Evolutionary conservation across 768 basidiomycete genomes (phyloP), one percentile per base, ranked within the genome.

Genomic region (Amanita jacksonii): DNA sequence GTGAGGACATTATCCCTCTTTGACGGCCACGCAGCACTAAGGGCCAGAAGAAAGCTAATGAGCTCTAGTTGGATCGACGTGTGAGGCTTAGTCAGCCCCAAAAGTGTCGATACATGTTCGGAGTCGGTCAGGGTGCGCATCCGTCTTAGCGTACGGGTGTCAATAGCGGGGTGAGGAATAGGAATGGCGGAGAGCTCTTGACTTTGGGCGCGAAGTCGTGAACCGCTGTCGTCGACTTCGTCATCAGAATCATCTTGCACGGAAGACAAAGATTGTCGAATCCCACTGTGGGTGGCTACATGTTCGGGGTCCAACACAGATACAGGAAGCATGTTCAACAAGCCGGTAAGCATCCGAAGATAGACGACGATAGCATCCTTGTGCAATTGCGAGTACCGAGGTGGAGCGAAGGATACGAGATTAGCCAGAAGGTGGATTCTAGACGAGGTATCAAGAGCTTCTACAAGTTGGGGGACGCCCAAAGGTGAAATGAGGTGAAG

Each of bases 351-450:
- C 23, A 86, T 66, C 6, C 61, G 59, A 15, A 86, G 62, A 49
- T 84, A 85, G 5, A 68, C 61, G 15, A 56, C 59, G 12, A 86
- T 56, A 2, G 77, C 65, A 0, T 64, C 46, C 2, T 63, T 50
- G 0, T 69, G 60, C 9, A 85, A 62, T 5, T 59, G 58, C 8
- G 68, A 50, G 55, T 88, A 83, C 33, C 81, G 72, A 1, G 82
- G 76, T 1, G 76, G 65, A 8, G 69, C 68, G 56, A 92, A 81
- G 20, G 76, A 69, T 41, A 76, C 60, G 9, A 88, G 60, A 53
- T 89, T 93, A 1, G 87, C 81, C 5, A 87, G 53, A 3, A 92
- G 70, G 54, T 91, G 76, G 34, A 81, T 57, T 52, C 64, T 69
- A 15, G 56, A 55, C 34, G 65, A 61, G 1, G 52, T 36, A 3